A percentile compares a stretch with the other conserved stretches of the same genome.
Evolutionary conservation across 176 grass and related monocot genomes (phyloP).

Genomic region (Typha latifolia): DNA sequence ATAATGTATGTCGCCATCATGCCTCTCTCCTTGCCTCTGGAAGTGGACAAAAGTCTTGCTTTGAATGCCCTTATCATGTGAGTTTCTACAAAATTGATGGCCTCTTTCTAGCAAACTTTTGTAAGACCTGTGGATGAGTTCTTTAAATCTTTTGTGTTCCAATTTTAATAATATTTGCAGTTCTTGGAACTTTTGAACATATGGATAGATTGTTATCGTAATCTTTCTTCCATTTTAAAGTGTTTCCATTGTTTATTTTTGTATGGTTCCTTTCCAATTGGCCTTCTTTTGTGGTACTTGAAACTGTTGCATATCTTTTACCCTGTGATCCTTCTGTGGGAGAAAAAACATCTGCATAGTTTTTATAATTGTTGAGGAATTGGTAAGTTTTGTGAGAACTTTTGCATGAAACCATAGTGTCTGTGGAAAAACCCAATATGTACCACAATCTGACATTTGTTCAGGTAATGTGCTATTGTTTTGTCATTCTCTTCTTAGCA

Average conservation of each 20-base stretch:
- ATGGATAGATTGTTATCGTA: not conserved
- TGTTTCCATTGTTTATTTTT: not conserved
- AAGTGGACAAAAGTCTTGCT: constrained; percentile 81
- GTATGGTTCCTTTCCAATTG: not conserved
- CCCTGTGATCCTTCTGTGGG: not conserved
- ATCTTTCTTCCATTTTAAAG: not conserved
- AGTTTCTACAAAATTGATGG: constrained; percentile 33
- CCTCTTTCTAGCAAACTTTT: not conserved
- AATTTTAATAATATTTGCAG: not conserved
- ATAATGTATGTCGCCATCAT: constrained; percentile 89
- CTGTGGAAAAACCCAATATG: too few species aligned
- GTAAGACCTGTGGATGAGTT: not conserved
- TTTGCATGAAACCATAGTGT: too few species aligned
- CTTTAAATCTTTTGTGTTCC: not conserved
- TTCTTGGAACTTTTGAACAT: not conserved
- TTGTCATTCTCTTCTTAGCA: too few species aligned
- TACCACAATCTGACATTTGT: too few species aligned
- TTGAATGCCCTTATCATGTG: constrained; percentile 90
- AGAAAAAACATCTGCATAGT: not conserved
- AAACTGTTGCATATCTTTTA: not conserved
- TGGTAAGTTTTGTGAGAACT: too few species aligned
- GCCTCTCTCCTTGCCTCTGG: constrained; percentile 74
- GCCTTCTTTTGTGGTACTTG: not conserved
- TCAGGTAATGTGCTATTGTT: too few species aligned
- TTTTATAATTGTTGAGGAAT: too few species aligned